Conservation (phyloP, 129 eudicot genomes). For the Flaveria bidentis region DNA sequence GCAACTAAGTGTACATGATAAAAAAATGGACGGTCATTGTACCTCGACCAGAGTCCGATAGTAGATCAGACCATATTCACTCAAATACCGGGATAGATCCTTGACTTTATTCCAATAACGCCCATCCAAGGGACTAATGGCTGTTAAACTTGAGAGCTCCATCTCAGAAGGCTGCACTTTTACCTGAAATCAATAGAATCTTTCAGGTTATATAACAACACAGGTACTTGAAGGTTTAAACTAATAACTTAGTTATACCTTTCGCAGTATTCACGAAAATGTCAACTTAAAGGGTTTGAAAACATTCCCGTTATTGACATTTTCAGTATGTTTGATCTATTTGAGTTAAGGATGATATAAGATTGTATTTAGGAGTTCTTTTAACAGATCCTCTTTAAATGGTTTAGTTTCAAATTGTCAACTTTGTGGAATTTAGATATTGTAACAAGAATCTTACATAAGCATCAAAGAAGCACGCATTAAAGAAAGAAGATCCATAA, state of each 20-base stretch:
- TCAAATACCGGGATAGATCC: conserved; percentile 74
- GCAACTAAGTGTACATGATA: neutral
- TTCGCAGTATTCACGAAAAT: neutral
- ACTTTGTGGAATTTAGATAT: neutral
- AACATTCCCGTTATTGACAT: neutral
- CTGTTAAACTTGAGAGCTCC: conserved; percentile 75
- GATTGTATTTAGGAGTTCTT: neutral
- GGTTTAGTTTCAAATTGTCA: neutral
- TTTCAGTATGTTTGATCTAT: neutral
- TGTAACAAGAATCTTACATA: neutral
- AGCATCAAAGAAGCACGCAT: conserved; percentile 13
- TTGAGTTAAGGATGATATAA: conserved; percentile 8
- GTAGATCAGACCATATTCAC: conserved; percentile 85
- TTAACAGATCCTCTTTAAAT: neutral
- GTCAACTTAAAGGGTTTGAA: neutral
- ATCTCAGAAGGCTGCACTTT: conserved; percentile 42
- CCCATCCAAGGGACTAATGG: conserved; percentile 87
- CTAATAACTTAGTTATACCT: neutral
- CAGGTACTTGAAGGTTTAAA: neutral
- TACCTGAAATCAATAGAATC: conserved; percentile 44
- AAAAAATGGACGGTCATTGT: conserved; percentile 10
- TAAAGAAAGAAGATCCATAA: conserved; percentile 4
- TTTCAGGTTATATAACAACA: conserved; percentile 24
- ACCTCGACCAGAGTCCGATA: conserved; percentile 88
- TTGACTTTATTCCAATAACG: conserved; percentile 80